Evolutionary conservation across 768 basidiomycete species (phyloP), one percentile per base, ranked within the genome.

Genomic region (Collybia sordida): DNA sequence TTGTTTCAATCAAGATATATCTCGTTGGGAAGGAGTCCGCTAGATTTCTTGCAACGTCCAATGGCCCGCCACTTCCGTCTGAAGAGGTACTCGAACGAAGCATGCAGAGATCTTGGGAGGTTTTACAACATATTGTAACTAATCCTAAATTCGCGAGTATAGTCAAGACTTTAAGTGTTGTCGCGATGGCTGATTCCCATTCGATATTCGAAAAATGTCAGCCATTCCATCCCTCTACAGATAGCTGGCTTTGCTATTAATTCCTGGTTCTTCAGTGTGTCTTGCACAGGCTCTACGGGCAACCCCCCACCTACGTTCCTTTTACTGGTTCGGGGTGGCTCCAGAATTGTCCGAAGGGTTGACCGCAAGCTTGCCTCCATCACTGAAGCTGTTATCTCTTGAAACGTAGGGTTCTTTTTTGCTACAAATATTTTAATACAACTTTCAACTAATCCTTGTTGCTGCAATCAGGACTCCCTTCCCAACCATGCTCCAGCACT

Each of bases 81-180:
- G 54, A 61, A 12, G 64, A 68, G 40, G 57, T 59, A 11, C 59
- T 68, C 12, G 49, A 51, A 25, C 64, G 59, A 39, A 52, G 72
- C n/a, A 67, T 70, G 59, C 51, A 61, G 49, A 68, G 61, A 18
- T 73, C 72, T 6, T 75, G 70, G 69, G 72, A 71, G 47, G 59
- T 73, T 24, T 66, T 74, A 37, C 62, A 69, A 37, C 65, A 64
- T 43, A 74, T 74, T 40, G 59, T 60, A 43, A 58, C 60, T 27
- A 66, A 70, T 24, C 61, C 64, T 8, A 47, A 47, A 12, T 73
- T 75, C 47, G 72, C 71, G 35, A 61, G 44, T 36, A 59, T 59
- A 1, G 63, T 74, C 22, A 70, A 66, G 54, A 65, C 65, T 41
- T 35, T 75, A n/a, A 70, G 66, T 6, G 59, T 75, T 2, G 57